phyloP scores from a whole-genome alignment of 179 eudicot species.

The Heliamphora pulchella region DNA sequence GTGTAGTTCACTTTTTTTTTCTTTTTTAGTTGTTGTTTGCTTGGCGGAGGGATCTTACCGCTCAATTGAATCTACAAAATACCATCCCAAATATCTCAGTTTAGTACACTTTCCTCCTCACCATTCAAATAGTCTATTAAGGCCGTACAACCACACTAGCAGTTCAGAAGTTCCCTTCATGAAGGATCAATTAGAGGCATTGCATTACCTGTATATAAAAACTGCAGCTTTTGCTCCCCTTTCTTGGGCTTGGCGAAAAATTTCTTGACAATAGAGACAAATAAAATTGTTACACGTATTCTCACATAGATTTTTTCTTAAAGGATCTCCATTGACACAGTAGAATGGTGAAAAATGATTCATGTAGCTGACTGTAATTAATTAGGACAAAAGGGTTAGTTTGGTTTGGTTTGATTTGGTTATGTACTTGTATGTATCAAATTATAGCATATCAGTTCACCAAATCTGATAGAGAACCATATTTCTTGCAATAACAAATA shows the following conservation, averaged over 20 bases:
- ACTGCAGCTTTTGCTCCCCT: neutral
- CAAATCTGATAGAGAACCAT: neutral
- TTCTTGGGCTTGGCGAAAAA: neutral
- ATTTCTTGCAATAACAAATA: neutral
- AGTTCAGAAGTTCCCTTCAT: neutral
- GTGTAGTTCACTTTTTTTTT: neutral
- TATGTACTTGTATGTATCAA: too few relatives aligned
- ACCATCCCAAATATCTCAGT: neutral
- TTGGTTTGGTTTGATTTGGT: too few relatives aligned
- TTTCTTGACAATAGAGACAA: neutral
- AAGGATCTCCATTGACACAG: too few relatives aligned
- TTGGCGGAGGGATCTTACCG: neutral
- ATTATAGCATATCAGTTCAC: neutral
- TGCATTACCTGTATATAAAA: neutral
- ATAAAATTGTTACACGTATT: neutral
- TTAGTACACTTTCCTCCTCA: neutral
- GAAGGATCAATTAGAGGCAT: neutral
- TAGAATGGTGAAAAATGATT: too few relatives aligned
- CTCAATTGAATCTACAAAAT: neutral
- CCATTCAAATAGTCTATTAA: neutral
- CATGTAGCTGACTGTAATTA: too few relatives aligned
- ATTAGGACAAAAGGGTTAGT: too few relatives aligned
- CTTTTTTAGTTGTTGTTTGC: too few relatives aligned
- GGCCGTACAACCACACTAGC: neutral
- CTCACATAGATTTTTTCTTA: neutral